These are phyloP conservation scores for Dendrocalamus latiflorus DNA, from an alignment of 202 grass and related monocot species.

Conservation along the genomic window DNA sequence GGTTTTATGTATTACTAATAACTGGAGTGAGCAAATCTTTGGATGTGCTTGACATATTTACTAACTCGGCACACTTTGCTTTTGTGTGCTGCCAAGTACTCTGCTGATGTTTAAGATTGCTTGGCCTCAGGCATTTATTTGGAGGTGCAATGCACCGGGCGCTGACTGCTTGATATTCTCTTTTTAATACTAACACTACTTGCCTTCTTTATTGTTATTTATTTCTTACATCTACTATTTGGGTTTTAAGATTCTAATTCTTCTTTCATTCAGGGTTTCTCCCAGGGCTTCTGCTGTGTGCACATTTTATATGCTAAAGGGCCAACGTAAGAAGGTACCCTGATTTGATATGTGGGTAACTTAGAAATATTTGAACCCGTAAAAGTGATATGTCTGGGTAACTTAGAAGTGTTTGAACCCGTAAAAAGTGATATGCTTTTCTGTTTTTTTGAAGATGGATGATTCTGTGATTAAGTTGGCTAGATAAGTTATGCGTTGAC, in stretches of 20 bases:
- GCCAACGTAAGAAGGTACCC: slow-evolving; percentile 95
- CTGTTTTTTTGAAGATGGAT: not conserved
- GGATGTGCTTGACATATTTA: slow-evolving; percentile 1
- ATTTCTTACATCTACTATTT: slow-evolving; percentile 21
- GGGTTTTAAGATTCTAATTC: slow-evolving; percentile 63
- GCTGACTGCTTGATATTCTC: slow-evolving; percentile 19
- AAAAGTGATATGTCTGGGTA: slow-evolving; percentile 43
- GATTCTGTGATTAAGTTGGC: not conserved
- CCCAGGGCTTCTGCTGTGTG: slow-evolving; percentile 59
- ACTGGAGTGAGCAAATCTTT: slow-evolving; percentile 29
- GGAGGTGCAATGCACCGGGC: not conserved
- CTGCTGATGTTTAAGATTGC: slow-evolving; percentile 30
- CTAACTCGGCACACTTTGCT: not conserved
- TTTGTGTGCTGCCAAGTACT: slow-evolving; percentile 22
- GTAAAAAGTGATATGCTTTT: slow-evolving; percentile 17
- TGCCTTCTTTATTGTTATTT: slow-evolving; percentile 36
- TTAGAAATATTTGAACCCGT: slow-evolving; percentile 51
- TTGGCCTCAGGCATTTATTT: slow-evolving; percentile 36
- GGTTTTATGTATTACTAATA: slow-evolving; percentile 2
- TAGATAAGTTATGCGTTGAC: not conserved
- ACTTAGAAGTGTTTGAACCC: slow-evolving; percentile 52
- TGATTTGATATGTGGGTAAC: slow-evolving; percentile 83
- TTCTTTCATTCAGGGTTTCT: slow-evolving; percentile 84
- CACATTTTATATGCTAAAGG: slow-evolving; percentile 85
- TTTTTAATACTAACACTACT: slow-evolving; percentile 26